Evolutionary conservation across 768 basidiomycete species (phyloP), one percentile per base, ranked within the genome.

Genomic region (Lactifluus pinguis): DNA sequence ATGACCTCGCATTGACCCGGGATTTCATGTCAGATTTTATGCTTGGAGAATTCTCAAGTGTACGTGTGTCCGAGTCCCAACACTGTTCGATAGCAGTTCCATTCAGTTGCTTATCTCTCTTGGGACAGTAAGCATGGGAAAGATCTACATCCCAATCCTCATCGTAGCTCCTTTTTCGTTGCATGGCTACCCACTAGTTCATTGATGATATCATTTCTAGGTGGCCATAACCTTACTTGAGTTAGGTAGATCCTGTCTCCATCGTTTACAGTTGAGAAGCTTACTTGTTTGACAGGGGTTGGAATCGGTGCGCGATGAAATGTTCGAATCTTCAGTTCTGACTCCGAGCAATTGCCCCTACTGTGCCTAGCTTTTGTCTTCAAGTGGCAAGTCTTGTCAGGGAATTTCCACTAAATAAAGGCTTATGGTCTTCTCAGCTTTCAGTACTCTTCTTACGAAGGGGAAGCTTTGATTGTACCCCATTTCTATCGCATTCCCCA

Each of bases 91-190:
- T 25, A 21, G 13, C 13, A 17, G 7, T 21, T 32, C 15, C 25
- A 13, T 13, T n/a, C n/a, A n/a, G n/a, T n/a, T 44, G 8, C 25
- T 14, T 19, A 58, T 38, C 3, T 44, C 10, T 49, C 38, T 21
- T 21, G 55, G 10, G 25, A 51, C 30, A 58, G 57, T 58, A 39
- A 58, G 57, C 57, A 34, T 50, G 57, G n/a, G 57, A 8, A 25
- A 38, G 9, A 4, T 21, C 25, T 32, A 44, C 41, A 9, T 58
- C 7, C 57, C 57, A 3, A 8, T 4, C 29, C 14, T 51, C 13
- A 58, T 58, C 41, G 57, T 58, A 32, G 41, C 44, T 17, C 14
- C 13, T 17, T n/a, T 34, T 30, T 14, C 7, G 11, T 9, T 13
- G 11, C 13, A 32, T 34, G 6, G 15, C 17, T 1, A 13, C 32